phyloP scores from a whole-genome alignment of 2,329 filamentous ascomycete genomes.

The Diaporthe sp. region DNA sequence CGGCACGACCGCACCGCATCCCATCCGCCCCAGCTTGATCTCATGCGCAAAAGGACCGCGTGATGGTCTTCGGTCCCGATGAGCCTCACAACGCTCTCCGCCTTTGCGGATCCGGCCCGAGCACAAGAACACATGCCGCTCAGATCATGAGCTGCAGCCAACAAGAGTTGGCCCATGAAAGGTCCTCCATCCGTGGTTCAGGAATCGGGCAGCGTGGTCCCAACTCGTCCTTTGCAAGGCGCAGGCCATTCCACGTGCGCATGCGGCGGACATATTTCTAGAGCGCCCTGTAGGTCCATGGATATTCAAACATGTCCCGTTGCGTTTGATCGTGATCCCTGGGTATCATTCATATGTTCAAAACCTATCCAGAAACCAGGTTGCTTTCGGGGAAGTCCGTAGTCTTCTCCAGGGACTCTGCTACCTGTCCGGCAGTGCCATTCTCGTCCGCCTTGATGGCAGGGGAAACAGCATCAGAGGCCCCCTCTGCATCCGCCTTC shows the following conservation, averaged over 20 bases:
- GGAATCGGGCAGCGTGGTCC: not conserved
- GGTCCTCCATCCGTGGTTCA: not conserved
- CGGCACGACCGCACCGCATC: not conserved
- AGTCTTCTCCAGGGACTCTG: slow-evolving; percentile 33
- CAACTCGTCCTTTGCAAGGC: not conserved
- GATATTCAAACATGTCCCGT: not conserved
- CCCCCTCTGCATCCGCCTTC: slow-evolving; percentile 40
- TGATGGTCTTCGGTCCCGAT: not conserved
- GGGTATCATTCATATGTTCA: not conserved
- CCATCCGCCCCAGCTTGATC: not conserved
- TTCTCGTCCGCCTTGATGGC: slow-evolving; percentile 4
- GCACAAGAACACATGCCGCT: not conserved
- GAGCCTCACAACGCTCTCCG: no score
- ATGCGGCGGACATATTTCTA: not conserved
- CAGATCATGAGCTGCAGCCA: not conserved
- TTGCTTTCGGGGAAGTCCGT: slow-evolving; percentile 36
- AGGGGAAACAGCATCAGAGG: not conserved
- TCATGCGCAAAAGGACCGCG: not conserved
- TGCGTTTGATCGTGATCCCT: not conserved
- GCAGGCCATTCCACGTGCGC: not conserved
- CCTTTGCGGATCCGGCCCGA: not conserved
- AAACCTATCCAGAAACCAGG: slow-evolving; percentile 37
- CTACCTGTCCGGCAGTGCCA: slow-evolving; percentile 15
- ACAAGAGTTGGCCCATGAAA: not conserved
- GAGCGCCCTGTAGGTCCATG: not conserved